A percentile compares a stretch with the other conserved stretches of the same genome.
Evolutionary conservation across 371 early-diverging fungal genomes (phyloP).

Genomic region (Capillidium rhysosporum): DNA sequence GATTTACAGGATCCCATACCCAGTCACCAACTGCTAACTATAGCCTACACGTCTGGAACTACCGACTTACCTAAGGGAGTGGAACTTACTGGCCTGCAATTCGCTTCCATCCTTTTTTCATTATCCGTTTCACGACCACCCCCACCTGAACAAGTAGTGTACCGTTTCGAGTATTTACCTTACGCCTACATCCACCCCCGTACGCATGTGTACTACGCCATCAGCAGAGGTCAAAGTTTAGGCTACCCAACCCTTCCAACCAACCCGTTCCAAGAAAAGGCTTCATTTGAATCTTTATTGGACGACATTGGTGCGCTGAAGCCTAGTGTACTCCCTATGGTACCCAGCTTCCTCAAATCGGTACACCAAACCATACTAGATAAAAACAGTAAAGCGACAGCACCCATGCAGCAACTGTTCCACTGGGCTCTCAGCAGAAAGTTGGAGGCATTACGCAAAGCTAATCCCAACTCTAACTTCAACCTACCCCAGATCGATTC

Average conservation of each 20-base stretch:
- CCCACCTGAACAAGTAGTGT: not conserved
- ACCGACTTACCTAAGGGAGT: conserved; percentile 5
- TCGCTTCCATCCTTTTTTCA: not conserved
- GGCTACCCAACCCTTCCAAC: not conserved
- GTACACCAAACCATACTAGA: too few species aligned
- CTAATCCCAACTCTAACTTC: too few species aligned
- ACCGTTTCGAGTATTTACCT: not conserved
- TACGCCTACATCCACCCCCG: not conserved
- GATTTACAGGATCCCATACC: not conserved
- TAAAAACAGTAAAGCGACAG: too few species aligned
- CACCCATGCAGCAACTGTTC: too few species aligned
- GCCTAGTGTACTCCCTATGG: not conserved
- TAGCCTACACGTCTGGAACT: conserved; percentile 2
- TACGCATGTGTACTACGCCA: not conserved
- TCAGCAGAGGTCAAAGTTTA: not conserved
- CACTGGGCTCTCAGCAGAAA: too few species aligned
- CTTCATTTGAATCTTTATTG: not conserved
- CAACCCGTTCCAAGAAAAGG: not conserved
- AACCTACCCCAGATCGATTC: too few species aligned
- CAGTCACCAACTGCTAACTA: not conserved
- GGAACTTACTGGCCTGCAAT: not conserved
- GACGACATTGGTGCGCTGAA: conserved; percentile 1
- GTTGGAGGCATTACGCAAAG: too few species aligned
- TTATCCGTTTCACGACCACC: not conserved
- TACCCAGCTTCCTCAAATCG: not conserved